Evolutionary conservation across 371 early-diverging fungal genomes (phyloP).

Genomic region (Neoconidiobolus thromboides): DNA sequence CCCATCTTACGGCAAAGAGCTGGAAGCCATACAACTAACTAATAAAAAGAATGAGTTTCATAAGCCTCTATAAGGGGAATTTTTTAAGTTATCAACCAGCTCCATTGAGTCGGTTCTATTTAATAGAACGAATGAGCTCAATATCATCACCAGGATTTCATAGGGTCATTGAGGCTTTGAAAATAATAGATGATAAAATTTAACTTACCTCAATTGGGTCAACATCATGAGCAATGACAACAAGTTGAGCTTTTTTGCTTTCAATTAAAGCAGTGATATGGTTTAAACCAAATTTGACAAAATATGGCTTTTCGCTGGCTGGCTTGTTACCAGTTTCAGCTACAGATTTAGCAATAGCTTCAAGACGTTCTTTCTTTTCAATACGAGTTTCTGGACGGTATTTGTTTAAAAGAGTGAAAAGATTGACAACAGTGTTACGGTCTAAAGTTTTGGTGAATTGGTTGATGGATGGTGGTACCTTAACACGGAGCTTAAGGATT

Average conservation of each 20-base stretch:
- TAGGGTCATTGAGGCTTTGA: conserved; percentile 5
- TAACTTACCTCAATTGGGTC: conserved; percentile 82
- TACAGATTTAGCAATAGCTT: conserved; percentile 56
- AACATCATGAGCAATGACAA: conserved; percentile 98
- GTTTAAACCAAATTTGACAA: conserved; percentile 98
- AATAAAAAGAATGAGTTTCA: conserved; percentile 1
- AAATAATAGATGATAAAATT: conserved; percentile 5
- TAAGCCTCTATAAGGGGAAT: not conserved
- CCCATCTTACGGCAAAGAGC: conserved; percentile 99
- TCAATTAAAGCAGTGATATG: conserved; percentile 97
- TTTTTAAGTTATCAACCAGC: not conserved
- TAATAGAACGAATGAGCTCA: not conserved
- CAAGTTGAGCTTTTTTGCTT: conserved; percentile 96
- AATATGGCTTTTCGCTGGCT: conserved; percentile 82
- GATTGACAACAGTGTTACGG: conserved; percentile 92
- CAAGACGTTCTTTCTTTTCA: conserved; percentile 91
- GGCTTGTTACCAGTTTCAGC: conserved; percentile 78
- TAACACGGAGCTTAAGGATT: conserved; percentile 93
- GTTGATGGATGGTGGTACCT: conserved; percentile 99
- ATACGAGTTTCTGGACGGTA: conserved; percentile 96
- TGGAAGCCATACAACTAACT: conserved; percentile 93
- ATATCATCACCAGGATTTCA: not conserved
- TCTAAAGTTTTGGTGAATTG: conserved; percentile 96
- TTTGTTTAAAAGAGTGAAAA: conserved; percentile 93
- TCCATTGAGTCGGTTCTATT: not conserved